Conservation (phyloP, 2,329 filamentous ascomycete genomes). For the Cytospora leucostoma region DNA sequence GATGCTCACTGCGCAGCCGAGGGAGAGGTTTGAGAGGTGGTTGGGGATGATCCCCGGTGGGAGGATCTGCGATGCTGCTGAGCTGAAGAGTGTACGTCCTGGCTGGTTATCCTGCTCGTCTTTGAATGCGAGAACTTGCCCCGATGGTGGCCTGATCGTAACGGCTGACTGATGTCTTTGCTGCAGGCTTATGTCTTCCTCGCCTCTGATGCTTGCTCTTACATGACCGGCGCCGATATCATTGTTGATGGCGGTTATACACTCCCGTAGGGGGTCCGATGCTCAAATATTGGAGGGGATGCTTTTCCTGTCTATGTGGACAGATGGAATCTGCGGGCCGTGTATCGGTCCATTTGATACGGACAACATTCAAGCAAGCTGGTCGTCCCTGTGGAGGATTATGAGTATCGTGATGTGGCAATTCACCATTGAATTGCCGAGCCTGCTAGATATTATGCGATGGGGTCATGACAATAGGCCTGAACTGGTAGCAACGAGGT, state of each 20-base stretch:
- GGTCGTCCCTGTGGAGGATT: no score
- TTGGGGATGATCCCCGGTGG: conserved; percentile 28
- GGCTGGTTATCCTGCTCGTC: not conserved
- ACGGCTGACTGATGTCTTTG: not conserved
- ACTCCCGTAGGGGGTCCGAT: conserved; percentile 3
- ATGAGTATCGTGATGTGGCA: no score
- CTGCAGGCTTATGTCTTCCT: conserved; percentile 49
- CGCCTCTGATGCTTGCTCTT: conserved; percentile 48
- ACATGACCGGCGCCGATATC: conserved; percentile 51
- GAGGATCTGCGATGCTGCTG: conserved; percentile 27
- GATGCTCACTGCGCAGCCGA: conserved; percentile 28
- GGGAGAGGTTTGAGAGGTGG: conserved; percentile 29
- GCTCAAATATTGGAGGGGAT: not conserved
- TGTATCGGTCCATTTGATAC: no score
- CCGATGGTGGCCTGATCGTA: no score
- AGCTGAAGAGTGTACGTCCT: conserved; percentile 30
- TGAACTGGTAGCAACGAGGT: no score
- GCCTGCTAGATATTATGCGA: no score
- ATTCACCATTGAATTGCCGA: no score
- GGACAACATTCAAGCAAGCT: no score
- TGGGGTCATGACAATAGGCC: no score
- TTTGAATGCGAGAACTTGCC: no score
- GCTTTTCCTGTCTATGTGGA: no score
- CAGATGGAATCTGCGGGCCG: no score
- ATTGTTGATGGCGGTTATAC: conserved; percentile 52